phyloP scores from a whole-genome alignment of 2,329 filamentous ascomycete genomes.

The Penicillium psychrosexuale region DNA sequence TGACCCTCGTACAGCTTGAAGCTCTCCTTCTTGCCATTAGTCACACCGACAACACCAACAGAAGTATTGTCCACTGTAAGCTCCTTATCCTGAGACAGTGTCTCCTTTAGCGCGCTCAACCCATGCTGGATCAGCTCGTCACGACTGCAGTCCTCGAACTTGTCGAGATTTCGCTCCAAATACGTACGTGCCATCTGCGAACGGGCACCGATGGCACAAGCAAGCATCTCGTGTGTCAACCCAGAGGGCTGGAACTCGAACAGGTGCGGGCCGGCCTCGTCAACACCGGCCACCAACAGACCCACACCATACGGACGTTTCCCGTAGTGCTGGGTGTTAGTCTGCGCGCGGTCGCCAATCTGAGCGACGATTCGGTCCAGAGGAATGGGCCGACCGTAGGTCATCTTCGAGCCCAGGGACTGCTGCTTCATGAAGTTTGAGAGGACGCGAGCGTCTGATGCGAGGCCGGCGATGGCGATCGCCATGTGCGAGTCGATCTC shows the following conservation, averaged over 20 bases:
- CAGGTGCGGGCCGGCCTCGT: constrained; percentile 89
- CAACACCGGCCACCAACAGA: constrained; percentile 85
- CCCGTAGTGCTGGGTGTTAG: constrained; percentile 96
- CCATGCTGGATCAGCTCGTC: constrained; percentile 92
- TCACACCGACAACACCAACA: constrained; percentile 74
- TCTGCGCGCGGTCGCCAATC: constrained; percentile 94
- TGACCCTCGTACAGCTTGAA: constrained; percentile 91
- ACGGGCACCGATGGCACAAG: constrained; percentile 91
- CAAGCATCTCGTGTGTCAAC: constrained; percentile 95
- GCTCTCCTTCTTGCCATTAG: constrained; percentile 62
- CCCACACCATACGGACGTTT: constrained; percentile 95
- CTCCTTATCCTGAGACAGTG: constrained; percentile 93
- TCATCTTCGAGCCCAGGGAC: constrained; percentile 90
- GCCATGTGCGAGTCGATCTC: constrained; percentile 93
- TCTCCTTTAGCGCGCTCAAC: constrained; percentile 88
- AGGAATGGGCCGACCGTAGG: constrained; percentile 90
- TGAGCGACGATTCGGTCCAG: constrained; percentile 83
- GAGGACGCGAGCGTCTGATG: constrained; percentile 95
- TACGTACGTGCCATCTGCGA: constrained; percentile 98
- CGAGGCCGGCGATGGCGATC: constrained; percentile 92
- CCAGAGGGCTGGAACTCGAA: constrained; percentile 98
- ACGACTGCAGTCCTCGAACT: constrained; percentile 70
- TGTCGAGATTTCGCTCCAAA: constrained; percentile 84
- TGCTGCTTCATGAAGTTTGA: constrained; percentile 99
- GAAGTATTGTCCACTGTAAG: constrained; percentile 96